Evolutionary conservation across 1,139 yeast genomes (phyloP).

Genomic region (Saccharomyces hybrid): DNA sequence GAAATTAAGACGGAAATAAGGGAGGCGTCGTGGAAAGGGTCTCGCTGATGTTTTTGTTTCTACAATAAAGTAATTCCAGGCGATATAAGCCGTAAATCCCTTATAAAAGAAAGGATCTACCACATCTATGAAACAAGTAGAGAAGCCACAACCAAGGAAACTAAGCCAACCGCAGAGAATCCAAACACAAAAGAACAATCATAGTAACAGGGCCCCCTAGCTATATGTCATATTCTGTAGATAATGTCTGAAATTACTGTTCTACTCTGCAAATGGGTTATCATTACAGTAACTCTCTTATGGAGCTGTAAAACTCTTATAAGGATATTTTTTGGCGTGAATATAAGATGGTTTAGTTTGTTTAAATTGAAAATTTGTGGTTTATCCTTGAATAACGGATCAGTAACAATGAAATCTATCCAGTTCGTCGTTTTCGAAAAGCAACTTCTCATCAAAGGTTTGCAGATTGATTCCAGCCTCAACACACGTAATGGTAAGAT

Average conservation of each 20-base stretch:
- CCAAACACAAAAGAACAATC: not conserved
- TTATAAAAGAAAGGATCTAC: not conserved
- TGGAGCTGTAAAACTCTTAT: not conserved
- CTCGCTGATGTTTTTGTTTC: not conserved
- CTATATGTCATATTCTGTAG: not conserved
- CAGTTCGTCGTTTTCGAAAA: not conserved
- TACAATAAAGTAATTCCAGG: not conserved
- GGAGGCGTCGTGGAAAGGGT: not conserved
- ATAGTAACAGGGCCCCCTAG: not conserved
- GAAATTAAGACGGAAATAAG: not conserved
- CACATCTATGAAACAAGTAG: not conserved
- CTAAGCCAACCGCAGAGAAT: not conserved
- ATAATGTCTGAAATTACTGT: not conserved
- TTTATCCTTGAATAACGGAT: not conserved
- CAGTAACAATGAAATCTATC: not conserved
- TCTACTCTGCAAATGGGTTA: not conserved
- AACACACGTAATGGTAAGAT: not conserved
- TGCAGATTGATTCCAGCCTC: not conserved
- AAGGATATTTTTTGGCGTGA: not conserved
- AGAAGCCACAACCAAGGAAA: not conserved
- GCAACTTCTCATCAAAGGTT: not conserved
- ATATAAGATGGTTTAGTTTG: not conserved
- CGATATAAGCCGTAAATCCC: not conserved
- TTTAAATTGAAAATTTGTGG: not conserved
- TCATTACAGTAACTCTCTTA: not conserved